Conservation (phyloP, 2,329 filamentous ascomycete species). For the Talaromyces albobiverticillius region DNA sequence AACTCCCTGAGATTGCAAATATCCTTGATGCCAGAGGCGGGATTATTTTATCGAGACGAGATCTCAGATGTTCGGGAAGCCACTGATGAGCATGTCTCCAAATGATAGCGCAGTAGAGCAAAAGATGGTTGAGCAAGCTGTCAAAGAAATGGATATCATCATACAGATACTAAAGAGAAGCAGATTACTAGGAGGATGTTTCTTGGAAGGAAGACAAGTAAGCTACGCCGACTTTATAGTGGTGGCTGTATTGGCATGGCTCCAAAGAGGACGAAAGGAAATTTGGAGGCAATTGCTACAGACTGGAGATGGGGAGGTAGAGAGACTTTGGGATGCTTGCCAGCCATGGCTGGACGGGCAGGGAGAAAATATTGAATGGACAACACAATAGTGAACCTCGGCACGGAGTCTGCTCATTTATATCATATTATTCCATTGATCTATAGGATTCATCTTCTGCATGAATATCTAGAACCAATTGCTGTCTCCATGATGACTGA, state of each 20-base stretch:
- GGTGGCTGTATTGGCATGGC: background rate
- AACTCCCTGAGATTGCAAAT: background rate
- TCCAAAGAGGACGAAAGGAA: background rate
- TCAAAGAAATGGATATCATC: background rate
- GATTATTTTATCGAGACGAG: slow-evolving; percentile 2
- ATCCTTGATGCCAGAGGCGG: background rate
- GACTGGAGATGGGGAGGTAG: background rate
- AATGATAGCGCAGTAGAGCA: background rate
- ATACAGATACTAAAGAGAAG: background rate
- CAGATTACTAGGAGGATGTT: background rate
- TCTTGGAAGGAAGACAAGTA: background rate
- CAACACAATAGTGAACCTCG: too few relatives aligned
- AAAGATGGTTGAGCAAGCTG: background rate
- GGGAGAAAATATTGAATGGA: background rate
- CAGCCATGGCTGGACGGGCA: background rate
- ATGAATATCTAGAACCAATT: slow-evolving; percentile 19
- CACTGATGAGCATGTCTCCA: background rate
- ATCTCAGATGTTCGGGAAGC: background rate
- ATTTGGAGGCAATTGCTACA: background rate
- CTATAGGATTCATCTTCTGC: too few relatives aligned
- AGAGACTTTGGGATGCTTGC: background rate
- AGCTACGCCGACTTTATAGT: background rate
- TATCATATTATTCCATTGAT: too few relatives aligned
- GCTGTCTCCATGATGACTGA: slow-evolving; percentile 31
- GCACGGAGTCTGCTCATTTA: too few relatives aligned